Evolutionary conservation across 2,329 filamentous ascomycete genomes (phyloP), one percentile per base, ranked within the genome.

Genomic region (Coniochaeta prunicola): DNA sequence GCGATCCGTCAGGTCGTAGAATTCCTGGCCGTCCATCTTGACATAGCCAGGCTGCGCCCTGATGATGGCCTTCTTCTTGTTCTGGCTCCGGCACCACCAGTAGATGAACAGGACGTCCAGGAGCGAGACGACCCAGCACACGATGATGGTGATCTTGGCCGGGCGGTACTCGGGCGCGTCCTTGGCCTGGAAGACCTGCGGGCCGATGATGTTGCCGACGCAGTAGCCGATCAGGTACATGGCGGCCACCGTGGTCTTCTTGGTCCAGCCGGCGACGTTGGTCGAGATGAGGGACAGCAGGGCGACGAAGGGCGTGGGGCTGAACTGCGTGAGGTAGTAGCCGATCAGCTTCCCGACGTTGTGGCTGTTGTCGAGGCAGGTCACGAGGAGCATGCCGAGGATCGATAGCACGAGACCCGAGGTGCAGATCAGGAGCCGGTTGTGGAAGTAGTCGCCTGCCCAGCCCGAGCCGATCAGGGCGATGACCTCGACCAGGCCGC

Each of bases 11-110:
- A 89, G 69, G 67, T 89, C 85, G 59, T 84, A 74, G 71, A 82
- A 88, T 75, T 88, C 86, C 69, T 88, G 85, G 61, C 88, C 87
- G 68, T 85, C 82, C 58, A 88, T 61, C 69, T 79, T 85, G 26
- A 76, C 74, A 67, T 89, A 89, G 1, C 75, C 80, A 0, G 83
- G 79, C 56, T 74, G 71, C 1, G 77, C 77, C 45, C 83, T 71
- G 17, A 82, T 65, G 8, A 66, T 65, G 0, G 76, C 81, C 73
- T 89, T 89, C 70, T 79, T 78, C 61, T 69, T 71, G 63, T 90
- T 90, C 72, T 86, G 77, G 21, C 69, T 68, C 12, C 74, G 72
- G 67, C 81, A 89, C 76, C 83, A 88, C 67, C 76, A 78, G 70
- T 83, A 85, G 58, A 89, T 85, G 64, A 88, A 88, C 0, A 77